A percentile compares a stretch with the other conserved stretches of the same genome.
These are phyloP conservation scores for Toxoplasma gondii DNA, from an alignment of 169 alveolate genomes.

Conservation along the genomic window DNA sequence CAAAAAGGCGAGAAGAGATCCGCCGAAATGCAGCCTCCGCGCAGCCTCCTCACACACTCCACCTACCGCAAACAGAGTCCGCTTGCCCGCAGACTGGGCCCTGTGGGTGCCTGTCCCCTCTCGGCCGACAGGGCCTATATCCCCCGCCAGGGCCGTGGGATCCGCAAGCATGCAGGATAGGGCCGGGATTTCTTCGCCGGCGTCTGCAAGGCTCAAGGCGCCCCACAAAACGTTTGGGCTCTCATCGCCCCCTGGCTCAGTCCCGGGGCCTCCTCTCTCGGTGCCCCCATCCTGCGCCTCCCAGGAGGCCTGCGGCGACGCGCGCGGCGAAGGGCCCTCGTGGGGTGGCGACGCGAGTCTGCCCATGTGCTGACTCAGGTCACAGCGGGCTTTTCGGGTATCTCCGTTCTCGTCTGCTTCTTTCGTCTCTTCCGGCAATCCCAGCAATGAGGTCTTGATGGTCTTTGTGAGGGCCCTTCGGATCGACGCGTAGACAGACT, in stretches of 20 bases:
- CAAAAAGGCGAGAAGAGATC: background rate
- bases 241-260: too few species aligned
- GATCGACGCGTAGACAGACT: background rate
- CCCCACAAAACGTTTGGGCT: background rate
- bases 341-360: background rate
- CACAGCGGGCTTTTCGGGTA: background rate
- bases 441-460: too few species aligned
- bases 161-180: background rate
- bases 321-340: too few species aligned
- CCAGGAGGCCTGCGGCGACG: too few species aligned
- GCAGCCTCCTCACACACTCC: background rate
- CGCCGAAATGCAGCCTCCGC: background rate
- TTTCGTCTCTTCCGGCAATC: background rate
- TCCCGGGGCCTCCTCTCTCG: too few species aligned
- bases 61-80: background rate
- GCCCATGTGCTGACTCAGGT: background rate
- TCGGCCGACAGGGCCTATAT: background rate
- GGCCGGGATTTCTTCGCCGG: background rate
- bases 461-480: background rate
- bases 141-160: background rate
- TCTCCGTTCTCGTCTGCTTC: background rate
- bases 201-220: background rate
- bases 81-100: background rate
- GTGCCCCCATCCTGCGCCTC: too few species aligned
- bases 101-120: background rate